Base-by-base conservation (phyloP, 78 protist genomes). In the Capsaspora owczarzaki region DNA sequence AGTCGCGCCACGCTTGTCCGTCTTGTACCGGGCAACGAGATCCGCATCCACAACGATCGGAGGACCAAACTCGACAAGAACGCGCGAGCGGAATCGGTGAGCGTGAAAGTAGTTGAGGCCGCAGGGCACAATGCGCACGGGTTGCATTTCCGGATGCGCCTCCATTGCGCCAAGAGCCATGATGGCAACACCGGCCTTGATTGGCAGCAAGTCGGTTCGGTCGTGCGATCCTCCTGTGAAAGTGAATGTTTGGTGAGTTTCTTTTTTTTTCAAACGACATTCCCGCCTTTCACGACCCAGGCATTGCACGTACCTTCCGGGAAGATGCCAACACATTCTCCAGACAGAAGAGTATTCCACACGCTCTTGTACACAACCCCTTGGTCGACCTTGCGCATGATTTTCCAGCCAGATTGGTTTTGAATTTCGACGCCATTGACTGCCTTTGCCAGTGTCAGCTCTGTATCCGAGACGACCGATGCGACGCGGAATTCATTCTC, bases 161-260 rank as follows among this genome's bases (percentile, higher is more conserved):
- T 27, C 86, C 76, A 40, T n/a, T 27, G 80, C 86, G 8, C 86
- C 86, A 16, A 85, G 81, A 25, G 85, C 84, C 69, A 81, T 68
- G 42, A 49, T 31, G 4, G 85, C 82, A 6, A 75, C 49, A 51
- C 89, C 89, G 56, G 69, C 80, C 75, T 85, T 85, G 81, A 85
- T 61, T 29, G 84, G 85, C 33, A 81, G 74, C 70, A 85, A 81
- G 42, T 0, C 0, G n/a, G 85, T 8, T 14, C 53, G 47, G 68
- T 85, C 89, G 75, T 85, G 89, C 41, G 82, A 74, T 29, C 84
- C 85, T 16, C 72, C 72, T 63, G 14, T 25, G 41, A 4, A 49
- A 49, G 16, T 49, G 16, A 49, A 49, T 49, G 16, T 20, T 20
- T 49, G 56, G 16, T 10, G 56, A 10, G 16, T 10, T 16, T 16